These are phyloP conservation scores for Vanilla planifolia DNA, from an alignment of 106 monocot species.

Conservation along the genomic window DNA sequence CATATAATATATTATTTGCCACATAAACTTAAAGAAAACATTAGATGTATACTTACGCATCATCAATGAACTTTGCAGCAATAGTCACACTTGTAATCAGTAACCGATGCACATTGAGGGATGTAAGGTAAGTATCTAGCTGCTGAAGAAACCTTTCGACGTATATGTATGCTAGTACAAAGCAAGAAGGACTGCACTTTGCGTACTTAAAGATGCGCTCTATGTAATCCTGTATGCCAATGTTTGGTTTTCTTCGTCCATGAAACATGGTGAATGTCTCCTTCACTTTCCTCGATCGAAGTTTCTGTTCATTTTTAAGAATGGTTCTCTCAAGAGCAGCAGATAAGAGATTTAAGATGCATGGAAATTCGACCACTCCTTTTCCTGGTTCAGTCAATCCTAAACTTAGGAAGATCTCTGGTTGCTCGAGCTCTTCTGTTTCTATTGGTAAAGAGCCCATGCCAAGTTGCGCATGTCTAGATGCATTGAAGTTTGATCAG, in stretches of 20 bases:
- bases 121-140: constrained; percentile 40
- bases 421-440: constrained; percentile 4
- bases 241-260: constrained; percentile 50
- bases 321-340: constrained; percentile 40
- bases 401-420: constrained; percentile 38
- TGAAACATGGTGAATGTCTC: constrained; percentile 46
- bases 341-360: constrained; percentile 38
- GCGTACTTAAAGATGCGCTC: constrained; percentile 78
- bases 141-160: constrained; percentile 60
- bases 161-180: constrained; percentile 61
- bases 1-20: no score
- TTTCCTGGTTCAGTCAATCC: constrained; percentile 41
- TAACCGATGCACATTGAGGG: constrained; percentile 67
- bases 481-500: background rate
- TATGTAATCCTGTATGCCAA: constrained; percentile 41
- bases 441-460: constrained; percentile 31
- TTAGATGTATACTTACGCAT: constrained; percentile 40
- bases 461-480: background rate
- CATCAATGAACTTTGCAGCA: constrained; percentile 79
- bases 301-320: constrained; percentile 42
- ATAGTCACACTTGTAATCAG: constrained; percentile 55
- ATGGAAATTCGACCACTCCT: constrained; percentile 31
- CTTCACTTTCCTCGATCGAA: constrained; percentile 24
- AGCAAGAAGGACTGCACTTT: constrained; percentile 77
- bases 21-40: background rate